phyloP scores from a whole-genome alignment of 108 stramenopile genomes.

The Fragilaria crotonensis region DNA sequence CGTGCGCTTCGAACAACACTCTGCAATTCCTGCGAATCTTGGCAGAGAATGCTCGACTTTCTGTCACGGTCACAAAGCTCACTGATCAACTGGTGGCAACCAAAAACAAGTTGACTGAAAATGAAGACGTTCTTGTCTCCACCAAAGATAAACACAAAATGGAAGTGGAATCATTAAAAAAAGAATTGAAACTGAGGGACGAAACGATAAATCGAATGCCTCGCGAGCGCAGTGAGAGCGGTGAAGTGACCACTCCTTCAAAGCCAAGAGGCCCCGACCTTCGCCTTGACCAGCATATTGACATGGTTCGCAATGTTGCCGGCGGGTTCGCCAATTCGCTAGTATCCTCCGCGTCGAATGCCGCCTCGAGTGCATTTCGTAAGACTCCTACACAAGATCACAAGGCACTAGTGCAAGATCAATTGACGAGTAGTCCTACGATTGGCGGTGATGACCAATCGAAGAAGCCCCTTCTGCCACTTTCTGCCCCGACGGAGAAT shows the following conservation, averaged over 20 bases:
- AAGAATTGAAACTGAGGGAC: neutral
- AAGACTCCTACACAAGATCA: no score
- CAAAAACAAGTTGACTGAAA: slow-evolving; percentile 40
- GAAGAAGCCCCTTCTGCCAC: no score
- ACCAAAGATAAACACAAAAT: neutral
- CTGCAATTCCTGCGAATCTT: slow-evolving; percentile 30
- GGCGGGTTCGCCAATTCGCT: neutral
- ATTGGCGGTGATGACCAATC: no score
- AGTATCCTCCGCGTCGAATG: neutral
- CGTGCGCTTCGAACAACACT: slow-evolving; percentile 29
- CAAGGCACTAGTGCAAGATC: no score
- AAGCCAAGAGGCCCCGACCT: neutral
- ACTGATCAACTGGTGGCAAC: slow-evolving; percentile 45
- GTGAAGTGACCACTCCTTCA: neutral
- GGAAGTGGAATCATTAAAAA: neutral
- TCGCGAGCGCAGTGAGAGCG: no score
- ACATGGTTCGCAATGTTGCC: neutral
- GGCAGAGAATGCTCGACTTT: slow-evolving; percentile 38
- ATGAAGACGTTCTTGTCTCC: slow-evolving; percentile 13
- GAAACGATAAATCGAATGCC: neutral
- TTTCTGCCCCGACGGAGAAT: neutral
- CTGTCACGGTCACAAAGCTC: slow-evolving; percentile 25
- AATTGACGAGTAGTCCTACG: no score
- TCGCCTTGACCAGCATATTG: neutral
- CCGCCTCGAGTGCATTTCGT: neutral